These are phyloP conservation scores for Rosa hybrid DNA, from an alignment of 331 rosid genomes.

Conservation along the genomic window DNA sequence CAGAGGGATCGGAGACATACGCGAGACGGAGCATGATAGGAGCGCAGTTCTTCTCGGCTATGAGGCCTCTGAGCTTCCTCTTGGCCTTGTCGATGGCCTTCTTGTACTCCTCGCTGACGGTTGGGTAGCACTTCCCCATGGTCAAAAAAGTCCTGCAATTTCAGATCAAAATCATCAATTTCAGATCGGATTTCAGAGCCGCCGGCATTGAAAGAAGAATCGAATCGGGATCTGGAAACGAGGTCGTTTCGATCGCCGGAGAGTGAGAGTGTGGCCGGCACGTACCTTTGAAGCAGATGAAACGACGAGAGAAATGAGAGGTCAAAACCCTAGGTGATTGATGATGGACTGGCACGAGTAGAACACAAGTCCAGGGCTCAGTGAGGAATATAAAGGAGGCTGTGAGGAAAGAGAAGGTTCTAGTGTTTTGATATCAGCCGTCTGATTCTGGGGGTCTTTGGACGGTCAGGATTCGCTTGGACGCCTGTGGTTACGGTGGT, in stretches of 20 bases:
- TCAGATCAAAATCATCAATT: constrained; percentile 1
- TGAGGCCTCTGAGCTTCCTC: constrained; percentile 87
- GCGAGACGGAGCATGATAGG: constrained; percentile 94
- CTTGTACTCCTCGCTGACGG: constrained; percentile 73
- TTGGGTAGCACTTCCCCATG: constrained; percentile 81
- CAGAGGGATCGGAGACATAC: constrained; percentile 34
- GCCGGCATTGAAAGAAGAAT: background rate
- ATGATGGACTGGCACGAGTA: constrained; percentile 49
- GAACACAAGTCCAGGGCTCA: constrained; percentile 48
- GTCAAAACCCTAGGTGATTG: constrained; percentile 32
- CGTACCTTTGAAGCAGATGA: constrained; percentile 43
- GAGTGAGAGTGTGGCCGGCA: background rate
- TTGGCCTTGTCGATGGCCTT: constrained; percentile 82
- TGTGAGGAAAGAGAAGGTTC: constrained; percentile 46
- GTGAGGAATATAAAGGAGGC: constrained; percentile 30
- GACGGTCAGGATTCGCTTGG: constrained; percentile 34
- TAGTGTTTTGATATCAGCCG: constrained; percentile 40
- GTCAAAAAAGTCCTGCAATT: constrained; percentile 33
- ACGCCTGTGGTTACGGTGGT: constrained; percentile 24
- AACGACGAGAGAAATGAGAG: background rate
- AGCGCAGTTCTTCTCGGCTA: constrained; percentile 92
- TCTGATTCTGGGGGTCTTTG: constrained; percentile 27
- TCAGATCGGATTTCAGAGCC: background rate
- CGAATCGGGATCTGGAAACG: background rate
- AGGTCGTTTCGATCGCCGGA: background rate